Evolutionary conservation across 805 yeast genomes (phyloP), one percentile per base, ranked within the genome.

Genomic region (Pichia membranifaciens): DNA sequence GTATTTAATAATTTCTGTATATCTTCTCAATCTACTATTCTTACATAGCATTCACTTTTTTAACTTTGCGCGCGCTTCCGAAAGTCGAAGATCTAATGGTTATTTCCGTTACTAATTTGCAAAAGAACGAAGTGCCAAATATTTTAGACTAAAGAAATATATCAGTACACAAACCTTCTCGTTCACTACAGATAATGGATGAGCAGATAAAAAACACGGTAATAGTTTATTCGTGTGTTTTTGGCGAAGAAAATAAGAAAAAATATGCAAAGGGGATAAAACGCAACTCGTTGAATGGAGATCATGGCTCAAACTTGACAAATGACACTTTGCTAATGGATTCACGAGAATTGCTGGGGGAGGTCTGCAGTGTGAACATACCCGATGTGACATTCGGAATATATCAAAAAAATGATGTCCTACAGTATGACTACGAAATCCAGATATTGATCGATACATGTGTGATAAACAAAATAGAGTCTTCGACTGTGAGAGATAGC

Each of bases 361-460:
- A 43, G 29, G 36, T 43, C 10, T 43, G 44, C 15, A 44, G 32
- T 34, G 10, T 48, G 9, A 32, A 38, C 6, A 3, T 43, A 9
- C 23, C 21, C 1, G 41, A 48, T 9, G 32, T 43, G 3, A 29
- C 12, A 10, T 48, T 48, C 15, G 15, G 28, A 4, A 35, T 23
- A 8, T 48, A 48, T 16, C 37, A 41, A 17, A 46, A 46, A 10
- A 17, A 17, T 20, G 16, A 16, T 4, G n/a, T 6, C 29, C 2
- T 32, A 3, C 35, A 23, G 25, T 29, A n/a, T 8, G 44, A 43
- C 22, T 47, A 47, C 22, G 50, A 42, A 16, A 18, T 38, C 15
- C 41, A 32, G 17, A 18, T 47, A 10, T 20, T 47, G 15, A 38
- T 47, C 5, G 50, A 47, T 25, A 47, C 50, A 5, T 34, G n/a